These are phyloP conservation scores for Ammopiptanthus mongolicus DNA, from an alignment of 306 rosid species.

Conservation along the genomic window DNA sequence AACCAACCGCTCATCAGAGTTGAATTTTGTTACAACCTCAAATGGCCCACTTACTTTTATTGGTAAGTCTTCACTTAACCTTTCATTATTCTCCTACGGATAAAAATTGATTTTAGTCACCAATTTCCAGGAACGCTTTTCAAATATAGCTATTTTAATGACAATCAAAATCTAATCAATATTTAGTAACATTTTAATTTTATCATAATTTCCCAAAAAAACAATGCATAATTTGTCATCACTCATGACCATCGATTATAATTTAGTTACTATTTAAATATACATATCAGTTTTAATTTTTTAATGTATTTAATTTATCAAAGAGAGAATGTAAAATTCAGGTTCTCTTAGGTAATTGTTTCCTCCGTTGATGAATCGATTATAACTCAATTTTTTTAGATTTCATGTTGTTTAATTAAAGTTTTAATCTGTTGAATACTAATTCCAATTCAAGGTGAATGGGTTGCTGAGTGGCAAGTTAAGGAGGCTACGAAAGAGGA, in stretches of 20 bases:
- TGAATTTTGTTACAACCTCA: conserved; percentile 49
- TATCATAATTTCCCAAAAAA: not conserved
- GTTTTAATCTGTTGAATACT: not conserved
- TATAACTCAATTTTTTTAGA: not conserved
- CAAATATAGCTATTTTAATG: not conserved
- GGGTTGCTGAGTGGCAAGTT: conserved; percentile 76
- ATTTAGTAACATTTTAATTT: not conserved
- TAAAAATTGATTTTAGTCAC: not conserved
- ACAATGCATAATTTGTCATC: not conserved
- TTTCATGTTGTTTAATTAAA: too few species aligned
- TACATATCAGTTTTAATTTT: not conserved
- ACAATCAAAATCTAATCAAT: not conserved
- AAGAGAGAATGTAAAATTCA: not conserved
- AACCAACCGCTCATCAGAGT: conserved; percentile 40
- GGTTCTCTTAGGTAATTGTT: too few species aligned
- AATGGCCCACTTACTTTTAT: conserved; percentile 74
- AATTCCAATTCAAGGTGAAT: conserved; percentile 47
- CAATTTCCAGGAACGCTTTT: not conserved
- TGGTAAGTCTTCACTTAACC: conserved; percentile 35
- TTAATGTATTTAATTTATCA: not conserved
- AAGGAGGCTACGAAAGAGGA: conserved; percentile 46
- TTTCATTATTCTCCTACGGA: not conserved
- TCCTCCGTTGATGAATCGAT: too few species aligned
- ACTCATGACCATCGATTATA: not conserved
- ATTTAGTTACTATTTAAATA: not conserved